Evolutionary conservation across 1,284 basidiomycete species (phyloP), one percentile per base, ranked within the genome.

Genomic region (Thelephora terrestris): DNA sequence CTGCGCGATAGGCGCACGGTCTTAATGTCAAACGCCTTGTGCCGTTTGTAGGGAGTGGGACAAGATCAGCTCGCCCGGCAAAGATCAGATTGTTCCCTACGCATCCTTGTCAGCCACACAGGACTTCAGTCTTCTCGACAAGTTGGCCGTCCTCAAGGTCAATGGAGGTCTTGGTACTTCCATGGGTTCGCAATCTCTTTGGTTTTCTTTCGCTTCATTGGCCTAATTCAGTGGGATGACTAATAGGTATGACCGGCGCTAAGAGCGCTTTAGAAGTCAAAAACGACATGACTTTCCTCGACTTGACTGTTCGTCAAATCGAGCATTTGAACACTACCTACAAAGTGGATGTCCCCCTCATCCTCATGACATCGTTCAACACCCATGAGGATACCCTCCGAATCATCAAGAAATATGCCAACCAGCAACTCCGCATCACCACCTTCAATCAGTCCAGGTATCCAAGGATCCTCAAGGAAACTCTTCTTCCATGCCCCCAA

Each of bases 301-400:
- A 97, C 68, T 75, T 97, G 50, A 91, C 87, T 47, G 94, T 97
- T 50, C 81, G 92, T 55, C 93, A 97, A 71, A 96, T 97, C 60
- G 94, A 97, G 61, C 81, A 85, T 55, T 77, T 85, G 61, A 85
- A 85, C 65, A 85, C 82, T 40, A 75, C 76, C 49, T 68, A 68
- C 59, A 71, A 71, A 34, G 79, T 80, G 57, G 79, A 95, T 69
- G 93, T 97, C 44, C 93, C 93, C 7, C 89, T 97, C 64, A 94
- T 96, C 70, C 81, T 97, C 64, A 97, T 97, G 93, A 97, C 95
- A 64, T 95, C 92, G 50, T 97, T 97, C 81, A 97, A 97, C 76
- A 97, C 39, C 25, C 39, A 42, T n/a, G 39, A 42, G 12, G 39
- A 42, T n/a, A 42, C 39, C 40, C 76, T 88, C 50, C 85, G 91